These are phyloP conservation scores for Podila clonocystis DNA, from an alignment of 192 early-diverging fungal species.

Conservation along the genomic window DNA sequence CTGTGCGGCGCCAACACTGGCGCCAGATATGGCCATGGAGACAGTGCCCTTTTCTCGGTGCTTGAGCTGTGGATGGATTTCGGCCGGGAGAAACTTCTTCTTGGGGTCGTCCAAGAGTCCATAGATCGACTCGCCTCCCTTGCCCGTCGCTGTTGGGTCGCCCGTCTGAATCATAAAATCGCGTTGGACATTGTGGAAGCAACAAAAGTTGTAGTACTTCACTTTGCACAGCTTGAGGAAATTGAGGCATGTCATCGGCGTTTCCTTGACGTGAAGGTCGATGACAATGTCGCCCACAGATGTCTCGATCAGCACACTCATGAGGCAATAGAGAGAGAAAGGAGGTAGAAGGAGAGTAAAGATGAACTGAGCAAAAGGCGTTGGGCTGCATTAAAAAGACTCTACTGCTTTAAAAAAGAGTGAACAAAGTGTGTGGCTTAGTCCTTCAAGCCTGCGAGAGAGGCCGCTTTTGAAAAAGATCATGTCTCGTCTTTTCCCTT, in stretches of 20 bases:
- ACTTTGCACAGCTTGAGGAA: constrained; percentile 92
- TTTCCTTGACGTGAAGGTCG: constrained; percentile 79
- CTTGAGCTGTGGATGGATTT: constrained; percentile 83
- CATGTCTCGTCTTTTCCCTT: neutral
- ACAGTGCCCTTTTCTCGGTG: constrained; percentile 80
- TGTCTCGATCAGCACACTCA: constrained; percentile 86
- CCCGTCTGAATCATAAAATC: constrained; percentile 84
- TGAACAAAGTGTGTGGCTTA: too few species aligned
- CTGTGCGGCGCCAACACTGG: constrained; percentile 39
- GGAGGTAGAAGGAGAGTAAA: neutral
- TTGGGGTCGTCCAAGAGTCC: constrained; percentile 61
- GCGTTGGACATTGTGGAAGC: constrained; percentile 85
- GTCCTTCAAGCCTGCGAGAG: too few species aligned
- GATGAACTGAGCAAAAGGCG: neutral
- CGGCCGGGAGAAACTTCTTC: constrained; percentile 78
- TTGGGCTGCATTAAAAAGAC: too few species aligned
- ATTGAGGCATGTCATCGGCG: constrained; percentile 77
- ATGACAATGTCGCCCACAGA: constrained; percentile 91
- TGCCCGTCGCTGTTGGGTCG: constrained; percentile 77
- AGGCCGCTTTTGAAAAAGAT: too few species aligned
- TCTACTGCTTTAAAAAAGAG: too few species aligned
- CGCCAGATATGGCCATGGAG: constrained; percentile 73
- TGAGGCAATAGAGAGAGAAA: neutral
- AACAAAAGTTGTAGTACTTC: constrained; percentile 87
- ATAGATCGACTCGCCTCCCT: constrained; percentile 77